Percentiles rank a stretch among this genome's conserved stretches.
Conservation (phyloP, 2,329 filamentous ascomycete genomes). For the Fusarium proliferatum region DNA sequence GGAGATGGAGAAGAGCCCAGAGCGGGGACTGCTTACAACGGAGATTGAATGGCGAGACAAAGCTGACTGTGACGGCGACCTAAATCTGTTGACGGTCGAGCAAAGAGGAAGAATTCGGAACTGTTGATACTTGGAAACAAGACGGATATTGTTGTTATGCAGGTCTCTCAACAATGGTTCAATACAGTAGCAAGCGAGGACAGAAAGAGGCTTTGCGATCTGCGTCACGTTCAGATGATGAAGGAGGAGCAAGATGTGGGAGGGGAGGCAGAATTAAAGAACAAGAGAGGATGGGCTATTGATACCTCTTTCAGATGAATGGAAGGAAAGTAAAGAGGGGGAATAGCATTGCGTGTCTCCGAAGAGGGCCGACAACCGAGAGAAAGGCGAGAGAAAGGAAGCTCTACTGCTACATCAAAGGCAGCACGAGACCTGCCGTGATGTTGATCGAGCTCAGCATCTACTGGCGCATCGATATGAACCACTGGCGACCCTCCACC, state of each 20-base stretch:
- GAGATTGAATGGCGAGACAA: conserved; percentile 30
- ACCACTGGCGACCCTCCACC: conserved; percentile 50
- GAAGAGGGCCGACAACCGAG: conserved; percentile 28
- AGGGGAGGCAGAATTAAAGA: conserved; percentile 32
- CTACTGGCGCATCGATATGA: conserved; percentile 33
- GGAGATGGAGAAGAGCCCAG: conserved; percentile 3
- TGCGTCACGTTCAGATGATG: conserved; percentile 29
- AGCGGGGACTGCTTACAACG: conserved; percentile 10
- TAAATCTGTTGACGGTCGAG: conserved; percentile 29
- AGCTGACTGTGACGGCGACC: conserved; percentile 19
- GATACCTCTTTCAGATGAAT: conserved; percentile 26
- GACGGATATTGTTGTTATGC: conserved; percentile 4
- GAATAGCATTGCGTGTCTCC: conserved; percentile 19
- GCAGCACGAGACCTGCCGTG: conserved; percentile 40
- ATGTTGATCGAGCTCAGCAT: conserved; percentile 41
- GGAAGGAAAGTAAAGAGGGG: conserved; percentile 13
- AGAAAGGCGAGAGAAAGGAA: conserved; percentile 23
- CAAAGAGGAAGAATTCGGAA: conserved; percentile 17
- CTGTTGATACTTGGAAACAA: conserved; percentile 21
- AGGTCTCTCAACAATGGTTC: conserved; percentile 15
- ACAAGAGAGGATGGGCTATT: conserved; percentile 18
- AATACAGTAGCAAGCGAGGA: not conserved
- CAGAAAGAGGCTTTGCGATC: conserved; percentile 30
- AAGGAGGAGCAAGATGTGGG: conserved; percentile 25
- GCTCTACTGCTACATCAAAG: conserved; percentile 23